These are phyloP conservation scores for Metarhizium brunneum DNA, from an alignment of 2,329 filamentous ascomycete genomes.

Conservation along the genomic window DNA sequence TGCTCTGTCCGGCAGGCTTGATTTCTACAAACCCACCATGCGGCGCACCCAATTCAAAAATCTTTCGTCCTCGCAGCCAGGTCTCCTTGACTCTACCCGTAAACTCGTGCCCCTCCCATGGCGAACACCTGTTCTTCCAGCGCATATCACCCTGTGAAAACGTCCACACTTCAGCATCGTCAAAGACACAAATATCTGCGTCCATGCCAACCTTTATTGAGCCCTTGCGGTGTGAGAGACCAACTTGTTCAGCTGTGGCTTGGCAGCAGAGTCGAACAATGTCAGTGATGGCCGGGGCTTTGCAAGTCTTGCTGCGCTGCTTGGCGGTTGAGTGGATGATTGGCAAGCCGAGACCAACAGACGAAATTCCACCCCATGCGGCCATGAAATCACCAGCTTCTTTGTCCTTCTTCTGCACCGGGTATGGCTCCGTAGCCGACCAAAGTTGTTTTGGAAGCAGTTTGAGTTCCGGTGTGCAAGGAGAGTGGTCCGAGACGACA, in stretches of 20 bases:
- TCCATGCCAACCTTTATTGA: conserved; percentile 70
- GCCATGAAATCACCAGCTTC: conserved; percentile 77
- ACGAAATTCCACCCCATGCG: conserved; percentile 93
- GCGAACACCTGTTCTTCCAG: conserved; percentile 87
- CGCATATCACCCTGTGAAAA: conserved; percentile 73
- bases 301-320: conserved; percentile 43
- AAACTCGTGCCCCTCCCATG: conserved; percentile 76
- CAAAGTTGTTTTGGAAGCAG: conserved; percentile 62
- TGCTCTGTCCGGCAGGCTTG: conserved; percentile 41
- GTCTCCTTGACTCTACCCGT: conserved; percentile 75
- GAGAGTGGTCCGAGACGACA: conserved; percentile 90
- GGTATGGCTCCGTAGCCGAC: conserved; percentile 1
- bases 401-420: neutral
- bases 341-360: conserved; percentile 82
- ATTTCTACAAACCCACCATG: conserved; percentile 41
- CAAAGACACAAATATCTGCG: conserved; percentile 84
- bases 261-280: conserved; percentile 78
- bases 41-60: conserved; percentile 58
- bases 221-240: conserved; percentile 71
- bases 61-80: conserved; percentile 66
- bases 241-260: conserved; percentile 83
- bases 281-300: conserved; percentile 53
- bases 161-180: conserved; percentile 70
- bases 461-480: conserved; percentile 92
- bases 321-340: conserved; percentile 77